phyloP scores from a whole-genome alignment of 2,329 filamentous ascomycete species.

The Bipolaris oryzae region DNA sequence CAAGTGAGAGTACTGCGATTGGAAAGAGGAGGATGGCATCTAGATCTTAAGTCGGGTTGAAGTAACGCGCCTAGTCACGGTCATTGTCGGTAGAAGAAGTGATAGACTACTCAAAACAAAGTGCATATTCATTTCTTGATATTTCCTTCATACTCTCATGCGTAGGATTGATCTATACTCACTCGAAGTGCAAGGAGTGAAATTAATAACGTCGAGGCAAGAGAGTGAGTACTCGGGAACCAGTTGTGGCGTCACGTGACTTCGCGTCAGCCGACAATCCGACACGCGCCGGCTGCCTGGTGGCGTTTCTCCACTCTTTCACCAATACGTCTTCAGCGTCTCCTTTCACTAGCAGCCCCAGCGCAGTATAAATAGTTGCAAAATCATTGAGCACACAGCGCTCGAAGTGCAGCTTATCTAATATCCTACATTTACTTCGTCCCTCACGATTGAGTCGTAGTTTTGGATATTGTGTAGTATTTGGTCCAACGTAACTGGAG shows the following conservation, averaged over 20 bases:
- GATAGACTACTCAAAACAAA: too few species aligned
- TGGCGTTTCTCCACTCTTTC: constrained; percentile 7
- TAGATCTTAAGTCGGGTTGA: too few species aligned
- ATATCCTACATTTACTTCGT: neutral
- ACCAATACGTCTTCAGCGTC: constrained; percentile 7
- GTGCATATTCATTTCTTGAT: too few species aligned
- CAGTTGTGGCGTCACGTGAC: constrained; percentile 21
- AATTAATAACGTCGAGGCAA: too few species aligned
- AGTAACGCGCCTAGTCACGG: too few species aligned
- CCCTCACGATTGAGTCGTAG: constrained; percentile 1
- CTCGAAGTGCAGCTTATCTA: neutral
- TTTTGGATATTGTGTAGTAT: neutral
- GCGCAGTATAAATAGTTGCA: constrained; percentile 11
- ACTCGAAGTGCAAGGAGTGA: too few species aligned
- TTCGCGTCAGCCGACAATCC: constrained; percentile 22
- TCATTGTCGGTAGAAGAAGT: too few species aligned
- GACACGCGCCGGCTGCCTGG: constrained; percentile 25
- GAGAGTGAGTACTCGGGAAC: too few species aligned
- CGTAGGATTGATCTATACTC: too few species aligned
- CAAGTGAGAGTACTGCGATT: constrained; percentile 8
- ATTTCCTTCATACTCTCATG: too few species aligned
- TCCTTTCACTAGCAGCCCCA: neutral
- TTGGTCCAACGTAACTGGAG: neutral
- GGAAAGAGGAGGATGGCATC: too few species aligned
- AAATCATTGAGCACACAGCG: neutral